Evolutionary conservation across 2,329 filamentous ascomycete genomes (phyloP).

Genomic region (Cytospora chrysosperma): DNA sequence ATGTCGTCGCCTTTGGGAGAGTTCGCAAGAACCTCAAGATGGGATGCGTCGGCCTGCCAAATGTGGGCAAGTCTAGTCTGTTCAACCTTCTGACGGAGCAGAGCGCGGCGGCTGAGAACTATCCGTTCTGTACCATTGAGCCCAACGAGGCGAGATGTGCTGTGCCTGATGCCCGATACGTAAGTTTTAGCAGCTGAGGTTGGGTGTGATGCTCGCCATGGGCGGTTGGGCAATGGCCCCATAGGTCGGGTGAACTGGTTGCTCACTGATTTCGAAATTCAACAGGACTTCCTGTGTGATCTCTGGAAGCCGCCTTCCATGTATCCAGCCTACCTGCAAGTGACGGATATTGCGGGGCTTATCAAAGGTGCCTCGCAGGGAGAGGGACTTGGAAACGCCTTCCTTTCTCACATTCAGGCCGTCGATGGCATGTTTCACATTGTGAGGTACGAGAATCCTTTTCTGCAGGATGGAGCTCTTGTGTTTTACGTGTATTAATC

Average conservation of each 20-base stretch:
- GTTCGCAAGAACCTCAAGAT: constrained; percentile 47
- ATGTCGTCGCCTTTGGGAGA: constrained; percentile 46
- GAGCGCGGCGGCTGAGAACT: constrained; percentile 45
- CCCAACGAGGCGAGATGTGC: constrained; percentile 46
- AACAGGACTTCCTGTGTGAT: constrained; percentile 44
- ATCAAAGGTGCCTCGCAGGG: constrained; percentile 46
- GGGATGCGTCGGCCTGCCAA: constrained; percentile 46
- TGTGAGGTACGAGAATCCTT: constrained; percentile 34
- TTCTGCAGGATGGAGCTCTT: not conserved
- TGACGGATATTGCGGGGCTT: constrained; percentile 46
- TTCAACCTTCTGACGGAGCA: constrained; percentile 48
- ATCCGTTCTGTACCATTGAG: constrained; percentile 48
- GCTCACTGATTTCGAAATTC: not conserved
- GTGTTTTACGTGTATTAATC: constrained; percentile 18
- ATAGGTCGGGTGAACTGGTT: not conserved
- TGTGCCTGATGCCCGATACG: constrained; percentile 45
- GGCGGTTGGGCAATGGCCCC: not conserved
- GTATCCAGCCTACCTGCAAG: constrained; percentile 45
- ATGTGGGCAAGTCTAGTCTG: constrained; percentile 46
- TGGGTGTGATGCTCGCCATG: not conserved
- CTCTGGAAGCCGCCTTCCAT: constrained; percentile 46
- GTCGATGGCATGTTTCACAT: constrained; percentile 48
- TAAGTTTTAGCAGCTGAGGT: constrained; percentile 29
- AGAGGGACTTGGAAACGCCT: constrained; percentile 45
- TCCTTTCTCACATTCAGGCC: constrained; percentile 46